Evolutionary conservation across 306 rosid genomes (phyloP), one percentile per base, ranked within the genome.

Genomic region (Mimosa bimucronata): DNA sequence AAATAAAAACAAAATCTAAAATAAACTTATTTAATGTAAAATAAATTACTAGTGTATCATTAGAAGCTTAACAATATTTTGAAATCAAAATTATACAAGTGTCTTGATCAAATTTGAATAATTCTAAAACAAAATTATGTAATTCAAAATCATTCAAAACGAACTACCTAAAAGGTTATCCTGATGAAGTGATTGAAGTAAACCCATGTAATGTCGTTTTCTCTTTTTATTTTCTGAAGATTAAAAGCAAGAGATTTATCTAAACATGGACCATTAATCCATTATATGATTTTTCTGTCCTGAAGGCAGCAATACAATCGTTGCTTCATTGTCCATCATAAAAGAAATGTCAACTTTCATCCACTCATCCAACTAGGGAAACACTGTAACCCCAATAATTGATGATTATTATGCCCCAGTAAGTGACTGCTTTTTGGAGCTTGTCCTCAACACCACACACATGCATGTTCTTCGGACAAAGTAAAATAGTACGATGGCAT

Each of bases 351-450:
- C 44, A 42, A 64, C 25, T 66, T 73, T 80, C 46, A 45, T 46
- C 65, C 31, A 23, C 73, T 21, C 45, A 67, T 66, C 77, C 77
- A 75, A 62, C 75, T 66, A 57, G 48, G 80, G 76, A 76, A 53
- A 34, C 84, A 71, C 73, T 44, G 75, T 64, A 52, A 46, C 67
- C 77, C 82, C 78, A 80, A 84, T 80, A 80, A 80, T 81, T 80
- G 80, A 75, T 80, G 68, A 55, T 15, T 16, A 46, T 71, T 26
- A 29, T 48, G 42, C 76, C 42, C 62, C 61, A 71, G 26, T 9
- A 71, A 46, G 58, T 7, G 75, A 46, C 16, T 28, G 16, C 61
- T 71, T 46, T 71, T 46, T 28, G 25, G 38, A 16, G 26, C 42
- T 28, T 26, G 25, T 14, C 75, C 75, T 16, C 61, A 40, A 18